These are phyloP conservation scores for Nectriaceae sp. DNA, from an alignment of 2,329 filamentous ascomycete species.

Conservation along the genomic window DNA sequence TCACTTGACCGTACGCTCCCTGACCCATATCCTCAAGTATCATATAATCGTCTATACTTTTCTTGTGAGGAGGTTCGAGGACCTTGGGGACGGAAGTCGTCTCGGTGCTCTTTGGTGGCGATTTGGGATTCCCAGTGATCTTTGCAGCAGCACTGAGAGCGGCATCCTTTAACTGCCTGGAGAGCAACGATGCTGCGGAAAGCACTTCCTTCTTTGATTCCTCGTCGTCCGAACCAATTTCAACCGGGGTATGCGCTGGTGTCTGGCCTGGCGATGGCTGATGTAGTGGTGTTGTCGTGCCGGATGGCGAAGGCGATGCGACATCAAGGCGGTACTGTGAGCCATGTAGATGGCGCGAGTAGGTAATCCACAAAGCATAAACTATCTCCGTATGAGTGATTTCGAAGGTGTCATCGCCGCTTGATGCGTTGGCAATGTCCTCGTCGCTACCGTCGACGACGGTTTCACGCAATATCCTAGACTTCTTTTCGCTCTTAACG, in stretches of 20 bases:
- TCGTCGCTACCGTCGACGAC: constrained; percentile 64
- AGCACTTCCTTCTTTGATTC: constrained; percentile 44
- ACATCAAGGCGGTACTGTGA: constrained; percentile 61
- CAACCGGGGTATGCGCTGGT: constrained; percentile 57
- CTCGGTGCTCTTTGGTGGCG: constrained; percentile 33
- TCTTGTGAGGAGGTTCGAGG: constrained; percentile 59
- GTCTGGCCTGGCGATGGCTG: constrained; percentile 78
- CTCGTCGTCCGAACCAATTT: constrained; percentile 55
- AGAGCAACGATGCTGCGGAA: constrained; percentile 50
- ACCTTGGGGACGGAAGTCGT: constrained; percentile 38
- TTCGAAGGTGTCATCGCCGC: constrained; percentile 46
- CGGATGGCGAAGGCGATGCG: constrained; percentile 63
- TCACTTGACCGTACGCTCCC: constrained; percentile 96
- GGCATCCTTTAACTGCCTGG: constrained; percentile 58
- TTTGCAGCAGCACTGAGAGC: constrained; percentile 57
- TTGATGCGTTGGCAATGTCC: constrained; percentile 45
- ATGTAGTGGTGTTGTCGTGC: constrained; percentile 69
- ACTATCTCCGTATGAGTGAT: constrained; percentile 72
- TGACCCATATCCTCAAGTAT: constrained; percentile 98
- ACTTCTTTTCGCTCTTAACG: constrained; percentile 80
- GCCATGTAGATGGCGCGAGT: constrained; percentile 88
- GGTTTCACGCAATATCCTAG: constrained; percentile 61
- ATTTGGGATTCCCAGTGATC: constrained; percentile 45
- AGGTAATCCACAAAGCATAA: constrained; percentile 96
- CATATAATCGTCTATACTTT: constrained; percentile 84